Conservation (phyloP, 139 green algal species). For the Micractinium conductrix region DNA sequence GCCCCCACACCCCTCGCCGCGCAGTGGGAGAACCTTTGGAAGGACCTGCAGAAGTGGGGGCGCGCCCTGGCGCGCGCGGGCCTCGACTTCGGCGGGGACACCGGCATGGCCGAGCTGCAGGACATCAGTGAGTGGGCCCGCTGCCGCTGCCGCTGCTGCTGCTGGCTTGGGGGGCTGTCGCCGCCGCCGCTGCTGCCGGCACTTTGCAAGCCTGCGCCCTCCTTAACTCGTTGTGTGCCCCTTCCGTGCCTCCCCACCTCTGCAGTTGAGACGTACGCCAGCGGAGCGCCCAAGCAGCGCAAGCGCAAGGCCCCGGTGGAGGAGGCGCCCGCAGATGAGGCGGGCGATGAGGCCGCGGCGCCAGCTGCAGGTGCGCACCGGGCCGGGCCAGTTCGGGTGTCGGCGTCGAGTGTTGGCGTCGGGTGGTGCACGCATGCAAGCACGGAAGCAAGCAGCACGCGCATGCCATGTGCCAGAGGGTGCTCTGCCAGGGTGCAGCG, state of each 20-base stretch:
- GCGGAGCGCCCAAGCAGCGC: constrained; percentile 32
- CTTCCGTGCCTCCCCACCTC: background rate
- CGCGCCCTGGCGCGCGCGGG: constrained; percentile 11
- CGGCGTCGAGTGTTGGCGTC: too few relatives aligned
- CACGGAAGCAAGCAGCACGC: too few relatives aligned
- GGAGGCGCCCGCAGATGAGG: background rate
- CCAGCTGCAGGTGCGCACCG: too few relatives aligned
- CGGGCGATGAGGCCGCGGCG: constrained; percentile 1
- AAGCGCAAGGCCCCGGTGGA: constrained; percentile 25
- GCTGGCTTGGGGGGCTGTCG: too few relatives aligned
- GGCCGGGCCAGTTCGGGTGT: too few relatives aligned
- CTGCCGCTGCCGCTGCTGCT: background rate
- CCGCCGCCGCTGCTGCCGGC: too few relatives aligned
- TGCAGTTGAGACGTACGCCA: constrained; percentile 29
- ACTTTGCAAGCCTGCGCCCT: too few relatives aligned
- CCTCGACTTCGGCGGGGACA: constrained; percentile 31
- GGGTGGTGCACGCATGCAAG: too few relatives aligned
- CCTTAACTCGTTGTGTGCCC: too few relatives aligned
- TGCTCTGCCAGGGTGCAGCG: too few relatives aligned
- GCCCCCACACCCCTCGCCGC: background rate
- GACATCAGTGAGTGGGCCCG: constrained; percentile 15
- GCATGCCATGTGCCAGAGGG: too few relatives aligned
- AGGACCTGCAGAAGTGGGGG: constrained; percentile 35
- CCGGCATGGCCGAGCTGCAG: constrained; percentile 35
- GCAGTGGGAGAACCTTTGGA: constrained; percentile 32